Conservation (phyloP, 2,329 filamentous ascomycete genomes). For the Colletotrichum sojae region DNA sequence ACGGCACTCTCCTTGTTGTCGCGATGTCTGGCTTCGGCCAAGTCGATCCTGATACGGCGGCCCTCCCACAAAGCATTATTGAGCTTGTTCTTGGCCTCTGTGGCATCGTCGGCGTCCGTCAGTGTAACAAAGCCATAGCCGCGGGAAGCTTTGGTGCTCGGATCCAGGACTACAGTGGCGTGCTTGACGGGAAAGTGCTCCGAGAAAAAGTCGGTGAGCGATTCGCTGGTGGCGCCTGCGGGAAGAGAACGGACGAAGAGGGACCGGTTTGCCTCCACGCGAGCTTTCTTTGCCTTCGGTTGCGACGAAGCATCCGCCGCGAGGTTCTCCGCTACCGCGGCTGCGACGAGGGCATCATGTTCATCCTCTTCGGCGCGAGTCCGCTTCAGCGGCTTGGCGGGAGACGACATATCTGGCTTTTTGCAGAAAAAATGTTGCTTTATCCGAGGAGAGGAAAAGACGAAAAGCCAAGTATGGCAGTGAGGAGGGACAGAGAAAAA, state of each 20-base stretch:
- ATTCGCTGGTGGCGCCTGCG: constrained; percentile 82
- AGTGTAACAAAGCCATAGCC: constrained; percentile 98
- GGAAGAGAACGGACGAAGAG: constrained; percentile 94
- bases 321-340: constrained; percentile 42
- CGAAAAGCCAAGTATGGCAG: not conserved
- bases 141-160: constrained; percentile 86
- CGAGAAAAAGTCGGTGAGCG: constrained; percentile 90
- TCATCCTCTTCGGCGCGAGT: constrained; percentile 36
- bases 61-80: constrained; percentile 84
- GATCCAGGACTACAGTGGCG: constrained; percentile 91
- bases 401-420: constrained; percentile 23
- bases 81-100: constrained; percentile 84
- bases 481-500: constrained; percentile 39
- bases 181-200: constrained; percentile 96
- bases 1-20: constrained; percentile 55
- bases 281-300: constrained; percentile 65
- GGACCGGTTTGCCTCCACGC: constrained; percentile 75
- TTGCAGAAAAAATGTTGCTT: not conserved
- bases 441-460: not conserved
- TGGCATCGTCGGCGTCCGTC: constrained; percentile 91
- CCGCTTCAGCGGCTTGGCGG: constrained; percentile 40
- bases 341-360: constrained; percentile 38
- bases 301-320: constrained; percentile 51
- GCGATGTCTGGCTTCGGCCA: constrained; percentile 88
- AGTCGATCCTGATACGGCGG: constrained; percentile 85